Evolutionary conservation across 106 monocot species (phyloP).

Genomic region (Xerophyta viscosa): DNA sequence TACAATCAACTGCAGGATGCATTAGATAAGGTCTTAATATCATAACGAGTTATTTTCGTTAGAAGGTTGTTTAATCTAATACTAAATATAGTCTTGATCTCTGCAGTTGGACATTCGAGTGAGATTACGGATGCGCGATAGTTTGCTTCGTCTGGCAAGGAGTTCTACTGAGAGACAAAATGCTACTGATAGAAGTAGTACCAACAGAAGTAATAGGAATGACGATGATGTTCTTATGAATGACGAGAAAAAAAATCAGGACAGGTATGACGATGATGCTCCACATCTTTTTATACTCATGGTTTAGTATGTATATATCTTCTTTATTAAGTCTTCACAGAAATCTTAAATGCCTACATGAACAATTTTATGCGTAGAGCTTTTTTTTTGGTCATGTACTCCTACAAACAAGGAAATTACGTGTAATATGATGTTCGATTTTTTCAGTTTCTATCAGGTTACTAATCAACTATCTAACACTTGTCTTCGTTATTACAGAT

Average conservation of each 20-base stretch:
- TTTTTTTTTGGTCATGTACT: too few relatives aligned
- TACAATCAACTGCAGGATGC: constrained; percentile 73
- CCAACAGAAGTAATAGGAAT: constrained; percentile 31
- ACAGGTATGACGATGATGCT: constrained; percentile 34
- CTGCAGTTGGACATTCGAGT: constrained; percentile 63
- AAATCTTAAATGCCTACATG: too few relatives aligned
- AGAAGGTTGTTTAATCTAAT: too few relatives aligned
- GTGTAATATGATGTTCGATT: too few relatives aligned
- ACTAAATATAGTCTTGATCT: constrained; percentile 2
- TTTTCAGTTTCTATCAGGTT: too few relatives aligned
- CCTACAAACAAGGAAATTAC: too few relatives aligned
- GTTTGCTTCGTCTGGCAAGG: constrained; percentile 58
- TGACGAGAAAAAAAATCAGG: constrained; percentile 13
- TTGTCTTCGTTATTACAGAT: too few relatives aligned
- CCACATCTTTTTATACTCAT: too few relatives aligned
- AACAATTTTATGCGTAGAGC: too few relatives aligned
- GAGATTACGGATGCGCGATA: constrained; percentile 57
- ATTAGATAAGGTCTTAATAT: constrained; percentile 46
- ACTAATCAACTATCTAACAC: too few relatives aligned
- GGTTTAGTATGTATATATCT: too few relatives aligned
- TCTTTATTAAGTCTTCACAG: too few relatives aligned
- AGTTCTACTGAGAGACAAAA: constrained; percentile 59
- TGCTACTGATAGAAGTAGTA: constrained; percentile 34
- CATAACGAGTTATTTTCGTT: background rate
- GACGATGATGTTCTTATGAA: constrained; percentile 30